Base-by-base conservation (phyloP, 345 rosid species). In the Pistacia vera region DNA sequence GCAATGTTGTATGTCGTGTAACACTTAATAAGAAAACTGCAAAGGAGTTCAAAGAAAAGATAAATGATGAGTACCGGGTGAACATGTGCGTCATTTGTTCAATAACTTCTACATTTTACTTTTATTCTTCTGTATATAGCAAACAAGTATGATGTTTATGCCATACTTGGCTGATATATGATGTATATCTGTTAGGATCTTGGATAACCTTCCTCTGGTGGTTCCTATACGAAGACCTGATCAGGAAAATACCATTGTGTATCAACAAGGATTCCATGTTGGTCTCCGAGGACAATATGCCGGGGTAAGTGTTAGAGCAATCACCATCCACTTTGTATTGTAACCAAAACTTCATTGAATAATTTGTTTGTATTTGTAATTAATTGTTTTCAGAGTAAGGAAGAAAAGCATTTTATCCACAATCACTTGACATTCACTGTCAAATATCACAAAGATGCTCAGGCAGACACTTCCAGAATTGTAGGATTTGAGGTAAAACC, bases 401-500 rank as follows among this genome's bases (percentile, higher is more conserved):
- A 91, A 76, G 91, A 87, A 57, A 95, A 90, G 75, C 90, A 90
- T 83, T 95, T 95, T 72, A 86, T 95, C 77, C 85, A 95, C 85
- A 95, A 95, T 59, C 98, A 95, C 82, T 80, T 93, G 68, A 68
- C 91, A 25, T 93, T 95, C 69, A 89, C 87, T 18, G 91, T 95
- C 78, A 90, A 85, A 69, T 90, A 70, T 81, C 98, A 95, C 83
- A 88, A 83, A 85, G 97, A 95, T 79, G 62, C 72, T 58, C 82
- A 61, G 76, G 79, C 88, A 2, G 91, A 92, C 75, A 67, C 90
- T 13, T 85, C 97, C 16, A 89, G 97, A 76, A 93, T 95, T 65
- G 97, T 95, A 1, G 98, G 98, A 6, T 95, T 95, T 86, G 98
- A 95, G 76, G 97, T 91, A 85, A 86, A 87, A 79, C 98, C 98